These are phyloP conservation scores for Dactylorhiza incarnata DNA, from an alignment of 106 monocot species.

Conservation along the genomic window DNA sequence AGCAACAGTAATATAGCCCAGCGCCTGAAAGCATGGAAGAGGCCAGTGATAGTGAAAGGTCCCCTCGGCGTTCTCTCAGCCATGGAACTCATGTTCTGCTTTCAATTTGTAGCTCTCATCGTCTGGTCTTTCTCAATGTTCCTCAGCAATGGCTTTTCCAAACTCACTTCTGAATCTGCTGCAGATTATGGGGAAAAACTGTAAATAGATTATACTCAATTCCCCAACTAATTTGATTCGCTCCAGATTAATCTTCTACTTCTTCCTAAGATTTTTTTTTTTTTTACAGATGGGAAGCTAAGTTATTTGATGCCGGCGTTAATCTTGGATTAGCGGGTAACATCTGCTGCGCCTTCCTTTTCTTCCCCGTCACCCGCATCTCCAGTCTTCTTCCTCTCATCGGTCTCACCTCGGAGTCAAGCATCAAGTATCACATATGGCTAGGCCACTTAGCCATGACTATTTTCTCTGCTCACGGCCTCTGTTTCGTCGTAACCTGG, in stretches of 20 bases:
- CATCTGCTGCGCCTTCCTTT: slow-evolving; percentile 60
- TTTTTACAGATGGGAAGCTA: slow-evolving; percentile 52
- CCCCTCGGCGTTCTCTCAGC: slow-evolving; percentile 57
- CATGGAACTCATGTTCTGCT: slow-evolving; percentile 39
- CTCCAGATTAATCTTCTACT: no score
- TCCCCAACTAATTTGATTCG: background rate
- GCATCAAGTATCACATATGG: slow-evolving; percentile 78
- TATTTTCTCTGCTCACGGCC: slow-evolving; percentile 47
- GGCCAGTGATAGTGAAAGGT: slow-evolving; percentile 49
- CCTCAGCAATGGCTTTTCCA: slow-evolving; percentile 14
- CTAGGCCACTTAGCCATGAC: slow-evolving; percentile 61
- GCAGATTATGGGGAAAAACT: slow-evolving; percentile 10
- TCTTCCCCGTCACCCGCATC: slow-evolving; percentile 63
- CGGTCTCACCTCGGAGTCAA: slow-evolving; percentile 67
- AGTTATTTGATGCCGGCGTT: slow-evolving; percentile 26
- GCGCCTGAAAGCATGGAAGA: slow-evolving; percentile 32
- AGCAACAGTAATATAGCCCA: background rate
- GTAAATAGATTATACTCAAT: slow-evolving; percentile 11
- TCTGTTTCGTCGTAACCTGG: slow-evolving; percentile 49
- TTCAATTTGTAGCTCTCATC: slow-evolving; percentile 59
- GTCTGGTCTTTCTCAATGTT: slow-evolving; percentile 43
- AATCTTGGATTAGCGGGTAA: slow-evolving; percentile 38
- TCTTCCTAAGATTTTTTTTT: no score
- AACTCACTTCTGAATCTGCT: slow-evolving; percentile 2
- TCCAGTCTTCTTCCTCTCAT: slow-evolving; percentile 61